phyloP scores from a whole-genome alignment of 208 protist species.

The Endotrypanum monterogeii region DNA sequence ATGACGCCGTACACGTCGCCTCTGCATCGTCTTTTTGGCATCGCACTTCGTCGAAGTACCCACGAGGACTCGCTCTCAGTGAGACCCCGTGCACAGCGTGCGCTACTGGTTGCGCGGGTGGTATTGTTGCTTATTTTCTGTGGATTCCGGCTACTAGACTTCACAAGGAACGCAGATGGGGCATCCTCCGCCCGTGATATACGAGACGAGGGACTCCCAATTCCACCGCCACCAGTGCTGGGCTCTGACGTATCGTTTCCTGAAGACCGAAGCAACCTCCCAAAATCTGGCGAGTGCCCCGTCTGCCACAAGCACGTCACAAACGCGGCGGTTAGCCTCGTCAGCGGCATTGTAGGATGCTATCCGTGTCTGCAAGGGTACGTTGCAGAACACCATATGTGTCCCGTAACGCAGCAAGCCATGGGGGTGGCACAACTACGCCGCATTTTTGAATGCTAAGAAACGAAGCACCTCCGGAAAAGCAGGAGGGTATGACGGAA shows the following conservation, averaged over 20 bases:
- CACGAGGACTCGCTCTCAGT: constrained; percentile 37
- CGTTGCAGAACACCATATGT: constrained; percentile 49
- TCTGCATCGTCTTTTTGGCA: constrained; percentile 57
- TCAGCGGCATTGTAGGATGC: constrained; percentile 77
- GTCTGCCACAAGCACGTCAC: constrained; percentile 59
- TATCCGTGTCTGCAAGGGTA: constrained; percentile 74
- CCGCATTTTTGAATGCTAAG: constrained; percentile 77
- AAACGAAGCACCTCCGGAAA: neutral
- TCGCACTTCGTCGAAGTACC: constrained; percentile 54
- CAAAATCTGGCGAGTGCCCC: constrained; percentile 60
- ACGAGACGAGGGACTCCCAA: constrained; percentile 44
- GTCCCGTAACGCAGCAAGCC: constrained; percentile 58
- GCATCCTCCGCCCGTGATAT: constrained; percentile 15
- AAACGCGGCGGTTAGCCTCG: constrained; percentile 68
- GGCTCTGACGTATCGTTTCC: constrained; percentile 48
- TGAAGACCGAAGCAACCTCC: constrained; percentile 25
- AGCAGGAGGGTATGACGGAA: neutral
- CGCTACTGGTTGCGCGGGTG: constrained; percentile 57
- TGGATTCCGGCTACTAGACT: constrained; percentile 64
- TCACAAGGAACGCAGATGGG: constrained; percentile 38
- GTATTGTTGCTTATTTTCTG: constrained; percentile 66
- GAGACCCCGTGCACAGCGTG: constrained; percentile 45
- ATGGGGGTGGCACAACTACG: constrained; percentile 65
- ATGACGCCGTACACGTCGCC: constrained; percentile 65
- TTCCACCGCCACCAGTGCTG: constrained; percentile 69